Conservation (phyloP, 1,284 basidiomycete genomes). For the Naganishia cerealis region DNA sequence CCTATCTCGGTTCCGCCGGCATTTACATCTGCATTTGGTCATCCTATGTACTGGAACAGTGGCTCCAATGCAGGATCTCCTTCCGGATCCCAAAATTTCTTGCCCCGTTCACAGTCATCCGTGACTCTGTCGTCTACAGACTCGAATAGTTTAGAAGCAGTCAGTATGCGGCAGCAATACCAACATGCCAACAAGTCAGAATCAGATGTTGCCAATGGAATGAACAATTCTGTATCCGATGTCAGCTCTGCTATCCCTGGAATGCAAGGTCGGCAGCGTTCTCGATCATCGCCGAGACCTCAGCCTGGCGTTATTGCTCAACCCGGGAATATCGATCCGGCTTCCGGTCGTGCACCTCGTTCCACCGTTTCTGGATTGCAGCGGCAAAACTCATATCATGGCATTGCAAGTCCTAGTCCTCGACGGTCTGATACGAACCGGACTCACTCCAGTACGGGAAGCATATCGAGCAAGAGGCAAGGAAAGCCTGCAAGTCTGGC, state of each 20-base stretch:
- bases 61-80: constrained; percentile 18
- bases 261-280: constrained; percentile 38
- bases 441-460: constrained; percentile 37
- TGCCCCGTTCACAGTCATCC: constrained; percentile 46
- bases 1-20: constrained; percentile 23
- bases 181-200: constrained; percentile 38
- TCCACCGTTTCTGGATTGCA: constrained; percentile 40
- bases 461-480: constrained; percentile 36
- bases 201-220: constrained; percentile 32
- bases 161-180: constrained; percentile 22
- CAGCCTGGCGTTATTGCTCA: constrained; percentile 24
- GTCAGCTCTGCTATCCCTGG: constrained; percentile 13
- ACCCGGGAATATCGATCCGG: constrained; percentile 39
- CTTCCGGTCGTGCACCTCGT: constrained; percentile 43
- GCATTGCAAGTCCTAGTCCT: constrained; percentile 31
- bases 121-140: constrained; percentile 45
- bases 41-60: constrained; percentile 12
- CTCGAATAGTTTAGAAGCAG: constrained; percentile 41
- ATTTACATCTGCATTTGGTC: constrained; percentile 25
- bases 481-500: constrained; percentile 42
- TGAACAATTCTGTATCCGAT: constrained; percentile 36
- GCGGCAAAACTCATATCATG: constrained; percentile 47
- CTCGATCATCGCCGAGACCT: constrained; percentile 46
- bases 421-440: constrained; percentile 18
- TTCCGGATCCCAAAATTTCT: constrained; percentile 23